Base-by-base conservation (phyloP, 495 filamentous ascomycete species). In the Cercophora newfieldiana region DNA sequence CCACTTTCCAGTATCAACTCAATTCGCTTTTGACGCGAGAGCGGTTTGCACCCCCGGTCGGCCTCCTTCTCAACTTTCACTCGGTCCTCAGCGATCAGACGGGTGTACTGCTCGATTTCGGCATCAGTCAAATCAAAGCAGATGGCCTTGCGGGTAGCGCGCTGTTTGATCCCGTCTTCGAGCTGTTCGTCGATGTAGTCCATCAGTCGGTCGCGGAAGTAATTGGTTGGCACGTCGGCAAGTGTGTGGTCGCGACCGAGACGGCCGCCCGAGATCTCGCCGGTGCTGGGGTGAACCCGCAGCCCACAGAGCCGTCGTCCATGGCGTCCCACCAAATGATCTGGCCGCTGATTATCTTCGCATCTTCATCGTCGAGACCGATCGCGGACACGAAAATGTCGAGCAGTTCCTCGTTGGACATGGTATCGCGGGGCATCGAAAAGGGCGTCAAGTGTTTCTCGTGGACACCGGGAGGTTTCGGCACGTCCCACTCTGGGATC, bases 241-340 rank as follows among this genome's bases (percentile, higher is more conserved):
- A 57, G 22, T 5, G 54, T 29, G 54, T 57, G 54, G 25, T 25
- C 22, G 22, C 54, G 54, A 29, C 54, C 54, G 28, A 57, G 54
- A 7, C 54, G 54, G 21, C 54, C 54, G n/a, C 22, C 54, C 14
- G 21, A 24, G 1, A 57, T 14, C 18, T n/a, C 54, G 7, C 22
- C 24, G 22, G 18, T 51, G 8, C 54, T 18, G 26, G 12, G 1
- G 12, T 28, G 12, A 29, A 24, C 18, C 12, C 12, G 28, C 8
- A 57, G 54, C 2, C 2, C 2, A 26, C 21, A 1, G 7, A 12
- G 1, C 54, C 54, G 22, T 57, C 54, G 54, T 19, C 21, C 22
- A 14, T 14, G 54, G 8, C 54, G 25, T 57, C 54, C 54, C 22
- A 57, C 21, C 25, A 57, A n/a, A n/a, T 30, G n/a, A 57, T 57